phyloP scores from a whole-genome alignment of 805 yeast species.

The Phaffomyces antillensis region DNA sequence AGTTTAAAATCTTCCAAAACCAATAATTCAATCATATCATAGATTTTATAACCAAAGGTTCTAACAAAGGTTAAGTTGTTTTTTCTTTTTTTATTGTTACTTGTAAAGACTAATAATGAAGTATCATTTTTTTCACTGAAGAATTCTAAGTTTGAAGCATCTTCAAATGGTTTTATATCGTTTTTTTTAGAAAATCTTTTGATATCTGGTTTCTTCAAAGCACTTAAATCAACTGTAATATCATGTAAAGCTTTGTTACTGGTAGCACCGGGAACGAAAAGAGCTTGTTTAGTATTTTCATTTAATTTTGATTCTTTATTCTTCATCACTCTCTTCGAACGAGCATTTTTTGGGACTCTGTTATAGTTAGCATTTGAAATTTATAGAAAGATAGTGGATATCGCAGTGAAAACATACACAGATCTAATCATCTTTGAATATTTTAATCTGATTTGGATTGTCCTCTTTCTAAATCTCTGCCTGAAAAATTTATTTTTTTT shows the following conservation, averaged over 20 bases:
- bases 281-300: conserved; percentile 84
- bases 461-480: background rate
- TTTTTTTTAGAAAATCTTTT: conserved; percentile 86
- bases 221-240: conserved; percentile 80
- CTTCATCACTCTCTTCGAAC: conserved; percentile 90
- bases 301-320: conserved; percentile 81
- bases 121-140: conserved; percentile 92
- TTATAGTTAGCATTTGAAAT: conserved; percentile 14
- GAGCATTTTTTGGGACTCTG: conserved; percentile 86
- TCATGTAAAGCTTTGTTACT: conserved; percentile 77
- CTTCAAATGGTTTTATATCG: conserved; percentile 90
- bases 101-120: conserved; percentile 72
- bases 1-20: conserved; percentile 64
- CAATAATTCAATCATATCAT: conserved; percentile 89
- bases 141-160: conserved; percentile 75
- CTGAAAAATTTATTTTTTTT: background rate
- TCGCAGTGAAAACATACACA: conserved; percentile 3
- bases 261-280: conserved; percentile 86
- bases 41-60: conserved; percentile 83
- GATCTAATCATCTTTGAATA: conserved; percentile 6
- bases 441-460: background rate
- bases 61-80: conserved; percentile 83
- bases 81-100: conserved; percentile 86
- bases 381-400: background rate
- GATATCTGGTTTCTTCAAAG: conserved; percentile 84